Evolutionary conservation across 768 basidiomycete genomes (phyloP), one percentile per base, ranked within the genome.

Genomic region (Postia placenta): DNA sequence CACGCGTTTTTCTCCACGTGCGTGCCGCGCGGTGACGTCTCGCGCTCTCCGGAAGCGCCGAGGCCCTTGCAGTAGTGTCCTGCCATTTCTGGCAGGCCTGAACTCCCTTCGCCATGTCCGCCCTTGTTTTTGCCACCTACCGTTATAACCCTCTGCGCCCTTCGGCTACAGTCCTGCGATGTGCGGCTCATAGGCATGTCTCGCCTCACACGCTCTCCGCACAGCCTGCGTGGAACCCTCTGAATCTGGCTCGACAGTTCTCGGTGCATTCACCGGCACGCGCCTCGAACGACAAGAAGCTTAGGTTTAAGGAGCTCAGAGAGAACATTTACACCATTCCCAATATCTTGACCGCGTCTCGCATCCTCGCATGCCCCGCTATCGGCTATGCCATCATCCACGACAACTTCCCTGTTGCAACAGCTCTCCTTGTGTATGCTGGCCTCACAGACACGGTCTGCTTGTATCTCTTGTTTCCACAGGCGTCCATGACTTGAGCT

Each of bases 241-340:
- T 33, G 15, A 15, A 6, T 39, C 17, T 17, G 7, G 19, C 11
- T 9, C 38, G 38, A 17, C 38, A 39, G 7, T 42, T 22, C 11
- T 42, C 23, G 5, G 12, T 42, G 11, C 23, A 42, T 23, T 9
- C 5, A 6, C 42, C 9, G 11, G 19, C 42, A 9, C 42, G 24
- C 5, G 42, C 19, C 5, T 22, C 19, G 11, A 17, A 42, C 11
- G 24, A 20, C 7, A 23, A 11, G 23, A 22, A 42, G 19, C 24
- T 20, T 7, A 6, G 11, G 19, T 22, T 22, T 20, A 7, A 11
- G 9, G 42, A 42, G 24, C 42, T 14, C 91, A 60, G 92, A 92
- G 92, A 95, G 65, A 91, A 95, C 62, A 91, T 93, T 51, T 97
- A 96, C 70, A 99, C 96, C 1, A 56, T 95, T 27, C 96, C 96